Evolutionary conservation across 1,139 yeast species (phyloP).

Genomic region (Candida frijolesensis): DNA sequence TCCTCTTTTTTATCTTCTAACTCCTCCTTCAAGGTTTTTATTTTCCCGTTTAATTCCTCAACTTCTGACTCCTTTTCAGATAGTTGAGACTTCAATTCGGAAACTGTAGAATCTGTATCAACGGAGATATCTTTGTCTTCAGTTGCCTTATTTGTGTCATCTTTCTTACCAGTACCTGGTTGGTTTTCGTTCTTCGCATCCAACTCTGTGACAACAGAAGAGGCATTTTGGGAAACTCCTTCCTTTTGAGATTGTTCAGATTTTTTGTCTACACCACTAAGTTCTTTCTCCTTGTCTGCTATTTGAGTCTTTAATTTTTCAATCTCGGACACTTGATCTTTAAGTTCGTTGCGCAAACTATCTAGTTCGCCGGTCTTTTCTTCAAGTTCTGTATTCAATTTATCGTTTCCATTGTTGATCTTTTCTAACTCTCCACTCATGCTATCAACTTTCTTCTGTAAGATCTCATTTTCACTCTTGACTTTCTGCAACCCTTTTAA

Average conservation of each 20-base stretch:
- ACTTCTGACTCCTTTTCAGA: slow-evolving; percentile 17
- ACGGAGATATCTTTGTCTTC: slow-evolving; percentile 18
- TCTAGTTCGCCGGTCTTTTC: slow-evolving; percentile 19
- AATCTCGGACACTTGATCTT: slow-evolving; percentile 8
- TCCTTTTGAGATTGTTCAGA: neutral
- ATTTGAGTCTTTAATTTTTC: slow-evolving; percentile 2
- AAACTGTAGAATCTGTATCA: slow-evolving; percentile 8
- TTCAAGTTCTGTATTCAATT: slow-evolving; percentile 18
- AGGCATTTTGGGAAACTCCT: too few relatives aligned
- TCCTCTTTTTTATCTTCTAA: slow-evolving; percentile 47
- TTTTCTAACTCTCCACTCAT: slow-evolving; percentile 8
- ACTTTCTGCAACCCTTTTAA: slow-evolving; percentile 11
- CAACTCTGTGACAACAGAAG: neutral
- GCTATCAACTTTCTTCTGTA: slow-evolving; percentile 10
- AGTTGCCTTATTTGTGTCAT: slow-evolving; percentile 6
- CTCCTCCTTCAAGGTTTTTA: slow-evolving; percentile 20
- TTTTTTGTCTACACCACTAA: neutral
- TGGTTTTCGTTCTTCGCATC: neutral
- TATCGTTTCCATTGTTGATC: slow-evolving; percentile 15
- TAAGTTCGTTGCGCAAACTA: slow-evolving; percentile 15
- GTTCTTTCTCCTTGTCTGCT: slow-evolving; percentile 1
- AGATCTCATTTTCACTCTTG: slow-evolving; percentile 17
- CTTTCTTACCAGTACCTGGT: neutral
- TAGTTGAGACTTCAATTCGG: slow-evolving; percentile 4
- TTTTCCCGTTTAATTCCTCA: slow-evolving; percentile 18